A percentile compares a stretch with the other conserved stretches of the same genome.
Evolutionary conservation across 306 rosid species (phyloP).

Genomic region (Castanea mollissima): DNA sequence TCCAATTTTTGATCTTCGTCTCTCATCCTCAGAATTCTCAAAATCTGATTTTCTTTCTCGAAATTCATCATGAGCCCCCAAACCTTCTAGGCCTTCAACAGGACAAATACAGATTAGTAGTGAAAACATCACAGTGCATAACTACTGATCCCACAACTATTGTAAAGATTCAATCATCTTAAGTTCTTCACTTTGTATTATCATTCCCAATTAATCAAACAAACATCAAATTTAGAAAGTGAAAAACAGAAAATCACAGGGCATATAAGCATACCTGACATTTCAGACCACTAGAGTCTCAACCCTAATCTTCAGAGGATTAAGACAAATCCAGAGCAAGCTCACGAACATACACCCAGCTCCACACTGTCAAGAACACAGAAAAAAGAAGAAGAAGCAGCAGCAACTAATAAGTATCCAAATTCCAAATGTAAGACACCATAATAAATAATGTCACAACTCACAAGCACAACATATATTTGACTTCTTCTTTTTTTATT

Average conservation of each 20-base stretch:
- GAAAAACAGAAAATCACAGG: not conserved
- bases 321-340: slow-evolving; percentile 32
- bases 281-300: slow-evolving; percentile 24
- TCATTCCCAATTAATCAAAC: not conserved
- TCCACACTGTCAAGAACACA: slow-evolving; percentile 13
- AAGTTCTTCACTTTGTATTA: not conserved
- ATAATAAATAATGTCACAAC: not conserved
- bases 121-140: not conserved
- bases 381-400: not conserved
- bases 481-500: too few relatives aligned
- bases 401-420: slow-evolving; percentile 3
- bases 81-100: slow-evolving; percentile 55
- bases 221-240: not conserved
- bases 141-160: not conserved
- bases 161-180: not conserved
- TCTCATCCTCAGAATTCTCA: slow-evolving; percentile 82
- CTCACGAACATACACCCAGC: slow-evolving; percentile 10
- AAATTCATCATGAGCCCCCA: slow-evolving; percentile 56
- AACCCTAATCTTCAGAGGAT: slow-evolving; percentile 20
- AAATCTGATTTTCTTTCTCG: slow-evolving; percentile 51
- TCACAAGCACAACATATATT: too few relatives aligned
- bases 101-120: slow-evolving; percentile 18
- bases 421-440: not conserved
- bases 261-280: slow-evolving; percentile 58
- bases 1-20: slow-evolving; percentile 69